Evolutionary conservation across 1,284 basidiomycete species (phyloP).

Genomic region (Acaromyces ingoldii): DNA sequence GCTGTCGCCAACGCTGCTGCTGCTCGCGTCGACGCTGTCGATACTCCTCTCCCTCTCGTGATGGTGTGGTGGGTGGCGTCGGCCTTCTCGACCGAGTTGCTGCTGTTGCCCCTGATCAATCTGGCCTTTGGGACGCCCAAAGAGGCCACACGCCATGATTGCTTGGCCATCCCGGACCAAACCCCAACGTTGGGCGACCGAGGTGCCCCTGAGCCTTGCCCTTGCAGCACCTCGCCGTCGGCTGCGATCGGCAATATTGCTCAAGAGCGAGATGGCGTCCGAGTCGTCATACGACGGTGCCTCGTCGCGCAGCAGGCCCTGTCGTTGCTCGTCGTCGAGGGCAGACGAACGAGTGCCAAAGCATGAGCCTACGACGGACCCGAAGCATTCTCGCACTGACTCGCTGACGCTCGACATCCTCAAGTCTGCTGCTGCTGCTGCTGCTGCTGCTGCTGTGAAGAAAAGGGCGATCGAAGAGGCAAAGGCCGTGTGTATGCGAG

Average conservation of each 20-base stretch:
- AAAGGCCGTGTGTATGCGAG: too few relatives aligned
- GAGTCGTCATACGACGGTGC: constrained; percentile 27
- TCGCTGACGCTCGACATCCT: too few relatives aligned
- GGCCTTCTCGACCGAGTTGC: neutral
- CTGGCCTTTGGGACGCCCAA: constrained; percentile 15
- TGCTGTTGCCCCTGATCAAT: constrained; percentile 9
- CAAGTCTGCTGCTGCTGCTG: too few relatives aligned
- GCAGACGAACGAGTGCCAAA: too few relatives aligned
- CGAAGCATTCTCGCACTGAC: too few relatives aligned
- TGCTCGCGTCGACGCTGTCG: constrained; percentile 15
- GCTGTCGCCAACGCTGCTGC: constrained; percentile 10
- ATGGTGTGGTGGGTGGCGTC: constrained; percentile 1
- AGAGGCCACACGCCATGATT: constrained; percentile 16
- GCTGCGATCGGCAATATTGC: constrained; percentile 35
- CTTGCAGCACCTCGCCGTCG: too few relatives aligned
- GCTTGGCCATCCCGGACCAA: too few relatives aligned
- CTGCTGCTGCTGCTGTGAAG: too few relatives aligned
- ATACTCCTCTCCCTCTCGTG: constrained; percentile 17
- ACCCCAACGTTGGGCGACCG: too few relatives aligned
- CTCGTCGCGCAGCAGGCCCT: neutral
- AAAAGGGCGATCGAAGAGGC: too few relatives aligned
- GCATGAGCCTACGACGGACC: too few relatives aligned
- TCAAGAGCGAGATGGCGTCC: constrained; percentile 39
- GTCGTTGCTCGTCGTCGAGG: neutral
- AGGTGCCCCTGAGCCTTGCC: too few relatives aligned